Evolutionary conservation across 2,329 filamentous ascomycete species (phyloP), one percentile per base, ranked within the genome.

Genomic region (Hymenoscyphus fraxineus): DNA sequence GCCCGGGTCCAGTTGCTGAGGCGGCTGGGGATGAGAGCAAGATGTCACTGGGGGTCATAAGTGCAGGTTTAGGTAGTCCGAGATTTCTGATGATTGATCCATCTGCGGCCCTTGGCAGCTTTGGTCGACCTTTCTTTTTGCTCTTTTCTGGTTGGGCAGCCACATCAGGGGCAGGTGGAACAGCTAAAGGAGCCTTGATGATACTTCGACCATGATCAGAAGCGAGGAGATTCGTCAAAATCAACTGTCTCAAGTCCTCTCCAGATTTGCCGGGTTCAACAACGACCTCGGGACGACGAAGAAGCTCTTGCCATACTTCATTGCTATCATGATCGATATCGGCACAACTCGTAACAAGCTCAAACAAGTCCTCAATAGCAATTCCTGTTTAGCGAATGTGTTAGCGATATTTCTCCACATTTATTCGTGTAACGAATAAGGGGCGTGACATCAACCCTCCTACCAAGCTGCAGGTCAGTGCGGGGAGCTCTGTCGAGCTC

Each of bases 281-380:
- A 16, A 60, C 15, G 22, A 68, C 63, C 58, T 65, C 67, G 13
- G 39, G 38, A 22, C 56, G 64, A 6, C 44, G 16, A 3, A 59
- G 32, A 12, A 69, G 51, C 15, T 6, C 19, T 58, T 58, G 27
- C 67, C 67, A 68, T 7, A 61, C 31, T 27, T 32, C 35, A 27
- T 51, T 38, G 3, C 62, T 57, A 15, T 15, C 47, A 19, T 51
- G 40, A 15, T 61, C 60, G 16, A 57, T 27, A 38, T 15, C 47
- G 16, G 39, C 4, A 32, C 12, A 12, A 32, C 22, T 31, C 22
- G 40, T 63, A 54, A 61, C 6, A 31, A 22, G 16, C 22, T 65
- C 61, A 58, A 65, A 64, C 15, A 65, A 38, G 44, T 41, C 12
- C 6, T 57, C 61, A 51, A 66, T 61, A 16, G 59, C 35, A 27